These are phyloP conservation scores for Trichosporon inkin DNA, from an alignment of 1,284 basidiomycete species.

Conservation along the genomic window DNA sequence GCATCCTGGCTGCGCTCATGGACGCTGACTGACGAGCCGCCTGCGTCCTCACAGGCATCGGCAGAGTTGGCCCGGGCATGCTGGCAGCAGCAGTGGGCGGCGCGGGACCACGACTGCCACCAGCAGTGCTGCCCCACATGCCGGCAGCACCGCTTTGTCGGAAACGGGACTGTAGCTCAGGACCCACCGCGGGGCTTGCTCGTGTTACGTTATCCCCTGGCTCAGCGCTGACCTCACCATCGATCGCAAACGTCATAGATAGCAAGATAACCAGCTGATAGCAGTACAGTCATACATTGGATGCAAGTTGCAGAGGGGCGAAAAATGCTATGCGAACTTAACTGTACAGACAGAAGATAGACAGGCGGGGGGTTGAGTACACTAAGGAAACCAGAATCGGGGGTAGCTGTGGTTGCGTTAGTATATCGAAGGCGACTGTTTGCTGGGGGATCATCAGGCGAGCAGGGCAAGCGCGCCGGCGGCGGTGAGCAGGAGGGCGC, in stretches of 20 bases:
- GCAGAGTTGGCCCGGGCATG: too few relatives aligned
- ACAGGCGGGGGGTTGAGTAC: background rate
- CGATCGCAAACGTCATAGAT: too few relatives aligned
- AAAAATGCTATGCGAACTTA: background rate
- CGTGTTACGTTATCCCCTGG: background rate
- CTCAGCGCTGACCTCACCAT: too few relatives aligned
- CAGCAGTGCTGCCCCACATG: background rate
- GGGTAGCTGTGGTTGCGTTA: background rate
- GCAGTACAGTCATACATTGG: slow-evolving; percentile 3
- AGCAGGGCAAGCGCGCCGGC: background rate
- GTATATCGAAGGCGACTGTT: background rate
- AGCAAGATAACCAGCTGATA: background rate
- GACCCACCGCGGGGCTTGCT: too few relatives aligned
- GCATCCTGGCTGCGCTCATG: too few relatives aligned
- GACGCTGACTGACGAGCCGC: too few relatives aligned
- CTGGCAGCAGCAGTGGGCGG: too few relatives aligned
- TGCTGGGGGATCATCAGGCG: background rate
- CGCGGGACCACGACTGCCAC: too few relatives aligned
- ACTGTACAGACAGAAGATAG: slow-evolving; percentile 6
- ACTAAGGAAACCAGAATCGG: background rate
- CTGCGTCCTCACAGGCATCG: too few relatives aligned
- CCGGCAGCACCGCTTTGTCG: background rate
- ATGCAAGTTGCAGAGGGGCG: background rate
- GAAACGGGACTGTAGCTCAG: background rate
- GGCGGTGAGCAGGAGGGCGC: background rate